Conservation (phyloP, 148 eudicot species). For the Cornus kousa region DNA sequence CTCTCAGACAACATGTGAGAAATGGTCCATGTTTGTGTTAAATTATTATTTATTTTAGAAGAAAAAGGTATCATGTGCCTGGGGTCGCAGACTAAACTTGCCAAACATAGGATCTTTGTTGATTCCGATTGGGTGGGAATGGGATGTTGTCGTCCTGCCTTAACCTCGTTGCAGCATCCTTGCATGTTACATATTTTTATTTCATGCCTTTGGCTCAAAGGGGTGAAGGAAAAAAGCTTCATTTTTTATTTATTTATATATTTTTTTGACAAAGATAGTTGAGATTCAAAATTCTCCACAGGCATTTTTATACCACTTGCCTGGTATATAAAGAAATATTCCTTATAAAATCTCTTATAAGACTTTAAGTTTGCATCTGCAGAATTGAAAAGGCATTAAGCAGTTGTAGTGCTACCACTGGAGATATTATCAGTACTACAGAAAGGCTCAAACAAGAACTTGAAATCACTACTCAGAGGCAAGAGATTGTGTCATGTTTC, state of each 20-base stretch:
- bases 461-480: conserved; percentile 90
- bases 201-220: too few species aligned
- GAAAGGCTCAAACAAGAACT: conserved; percentile 96
- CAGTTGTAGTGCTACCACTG: conserved; percentile 85
- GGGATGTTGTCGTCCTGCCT: too few species aligned
- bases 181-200: too few species aligned
- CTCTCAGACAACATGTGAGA: too few species aligned
- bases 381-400: conserved; percentile 82
- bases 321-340: neutral
- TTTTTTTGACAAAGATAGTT: neutral
- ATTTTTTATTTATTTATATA: too few species aligned
- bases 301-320: neutral
- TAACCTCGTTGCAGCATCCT: neutral
- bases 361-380: conserved; percentile 22
- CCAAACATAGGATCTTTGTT: too few species aligned
- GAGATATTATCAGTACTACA: conserved; percentile 90
- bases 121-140: too few species aligned
- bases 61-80: too few species aligned
- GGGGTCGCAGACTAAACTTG: too few species aligned
- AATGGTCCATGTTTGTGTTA: too few species aligned
- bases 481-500: conserved; percentile 89
- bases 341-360: neutral
- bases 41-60: too few species aligned
- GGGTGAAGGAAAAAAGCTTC: too few species aligned
- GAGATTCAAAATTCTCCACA: neutral